Percentiles rank a stretch among this genome's conserved stretches.
Conservation (phyloP, 345 rosid genomes). For the Cardamine resedifolia region DNA sequence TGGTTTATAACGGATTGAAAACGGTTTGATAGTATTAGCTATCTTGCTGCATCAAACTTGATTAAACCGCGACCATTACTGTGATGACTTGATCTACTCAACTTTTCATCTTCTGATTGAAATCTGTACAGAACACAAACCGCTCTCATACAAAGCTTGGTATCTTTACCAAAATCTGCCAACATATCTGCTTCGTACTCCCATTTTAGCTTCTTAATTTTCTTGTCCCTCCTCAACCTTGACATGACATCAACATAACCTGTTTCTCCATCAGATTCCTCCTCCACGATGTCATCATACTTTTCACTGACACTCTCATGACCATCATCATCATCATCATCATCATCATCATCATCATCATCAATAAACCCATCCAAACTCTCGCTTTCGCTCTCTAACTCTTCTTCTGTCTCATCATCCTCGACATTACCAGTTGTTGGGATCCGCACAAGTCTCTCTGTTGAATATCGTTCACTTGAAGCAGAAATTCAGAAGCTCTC, state of each 20-base stretch:
- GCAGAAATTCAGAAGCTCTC: slow-evolving; percentile 4
- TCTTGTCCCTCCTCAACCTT: slow-evolving; percentile 52
- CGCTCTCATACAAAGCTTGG: slow-evolving; percentile 74
- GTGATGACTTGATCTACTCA: slow-evolving; percentile 38
- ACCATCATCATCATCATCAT: too few relatives aligned
- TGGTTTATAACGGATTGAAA: not conserved
- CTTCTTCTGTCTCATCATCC: slow-evolving; percentile 45
- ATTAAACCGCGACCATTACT: slow-evolving; percentile 66
- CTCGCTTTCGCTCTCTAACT: slow-evolving; percentile 45
- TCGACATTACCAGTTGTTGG: slow-evolving; percentile 40
- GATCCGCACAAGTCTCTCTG: slow-evolving; percentile 33
- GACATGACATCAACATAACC: slow-evolving; percentile 44
- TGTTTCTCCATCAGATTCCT: slow-evolving; percentile 43
- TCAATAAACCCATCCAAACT: slow-evolving; percentile 59
- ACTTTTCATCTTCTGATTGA: slow-evolving; percentile 64
- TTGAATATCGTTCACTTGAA: slow-evolving; percentile 22
- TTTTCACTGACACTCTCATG: slow-evolving; percentile 25
- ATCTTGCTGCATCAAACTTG: slow-evolving; percentile 63
- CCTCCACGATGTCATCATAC: slow-evolving; percentile 21
- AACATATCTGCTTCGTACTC: slow-evolving; percentile 67
- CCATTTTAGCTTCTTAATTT: slow-evolving; percentile 43
- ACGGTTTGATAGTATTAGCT: not conserved
- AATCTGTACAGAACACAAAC: slow-evolving; percentile 71
- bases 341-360: slow-evolving; percentile 46
- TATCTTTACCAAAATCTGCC: slow-evolving; percentile 66